phyloP scores from a whole-genome alignment of 176 grass and related monocot species.

The Raddia distichophylla region DNA sequence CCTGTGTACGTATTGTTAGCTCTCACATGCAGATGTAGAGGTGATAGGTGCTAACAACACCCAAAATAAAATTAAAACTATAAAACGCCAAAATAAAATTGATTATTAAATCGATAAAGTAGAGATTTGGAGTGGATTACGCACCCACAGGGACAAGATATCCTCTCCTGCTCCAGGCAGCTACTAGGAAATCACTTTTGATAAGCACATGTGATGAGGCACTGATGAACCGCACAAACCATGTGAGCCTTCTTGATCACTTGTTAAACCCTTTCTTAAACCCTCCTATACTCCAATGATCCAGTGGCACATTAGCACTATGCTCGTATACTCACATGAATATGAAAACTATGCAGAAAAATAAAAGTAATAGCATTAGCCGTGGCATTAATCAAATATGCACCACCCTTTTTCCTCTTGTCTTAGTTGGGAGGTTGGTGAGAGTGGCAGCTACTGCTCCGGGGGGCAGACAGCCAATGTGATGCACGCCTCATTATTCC shows the following conservation, averaged over 20 bases:
- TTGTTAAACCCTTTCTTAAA: conserved; percentile 59
- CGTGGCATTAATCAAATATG: conserved; percentile 44
- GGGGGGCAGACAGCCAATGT: conserved; percentile 53
- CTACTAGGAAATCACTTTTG: conserved; percentile 43
- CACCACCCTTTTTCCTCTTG: conserved; percentile 42
- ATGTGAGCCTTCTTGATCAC: conserved; percentile 51
- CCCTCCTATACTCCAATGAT: conserved; percentile 46
- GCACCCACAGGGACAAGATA: conserved; percentile 46
- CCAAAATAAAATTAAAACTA: not conserved
- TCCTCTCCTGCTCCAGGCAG: conserved; percentile 41
- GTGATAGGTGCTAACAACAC: not conserved
- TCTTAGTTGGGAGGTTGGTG: conserved; percentile 61
- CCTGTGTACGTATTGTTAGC: not conserved
- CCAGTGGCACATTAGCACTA: conserved; percentile 28
- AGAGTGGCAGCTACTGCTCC: conserved; percentile 51
- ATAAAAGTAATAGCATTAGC: not conserved
- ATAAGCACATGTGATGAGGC: conserved; percentile 45
- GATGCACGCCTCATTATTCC: conserved; percentile 60
- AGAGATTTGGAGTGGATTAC: conserved; percentile 39
- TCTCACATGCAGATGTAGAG: not conserved
- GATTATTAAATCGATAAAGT: conserved; percentile 34
- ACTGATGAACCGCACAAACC: conserved; percentile 49
- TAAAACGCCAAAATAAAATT: not conserved
- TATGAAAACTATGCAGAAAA: conserved; percentile 25
- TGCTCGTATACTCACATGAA: conserved; percentile 30